A percentile compares a stretch with the other conserved stretches of the same genome.
These are phyloP conservation scores for Acanthamoeba lenticulata DNA, from an alignment of 208 protist species.

Conservation along the genomic window DNA sequence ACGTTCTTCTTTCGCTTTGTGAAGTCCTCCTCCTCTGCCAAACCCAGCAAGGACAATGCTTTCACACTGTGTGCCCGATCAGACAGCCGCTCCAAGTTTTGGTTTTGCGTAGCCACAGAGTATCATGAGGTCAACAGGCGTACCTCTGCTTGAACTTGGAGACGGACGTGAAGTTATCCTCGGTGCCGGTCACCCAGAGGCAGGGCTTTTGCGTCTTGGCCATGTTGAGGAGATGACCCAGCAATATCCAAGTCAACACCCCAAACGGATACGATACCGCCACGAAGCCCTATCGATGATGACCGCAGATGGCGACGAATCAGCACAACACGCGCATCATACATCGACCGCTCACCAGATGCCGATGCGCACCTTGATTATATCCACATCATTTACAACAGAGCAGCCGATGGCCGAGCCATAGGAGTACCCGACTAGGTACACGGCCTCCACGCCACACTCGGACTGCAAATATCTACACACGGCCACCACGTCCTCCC, in stretches of 20 bases:
- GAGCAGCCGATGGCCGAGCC: constrained; percentile 57
- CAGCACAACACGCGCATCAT: too few relatives aligned
- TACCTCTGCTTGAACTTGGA: not conserved
- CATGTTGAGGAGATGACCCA: constrained; percentile 41
- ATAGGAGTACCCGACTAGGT: constrained; percentile 58
- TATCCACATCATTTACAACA: constrained; percentile 65
- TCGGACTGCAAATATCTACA: constrained; percentile 58
- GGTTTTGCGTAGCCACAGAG: too few relatives aligned
- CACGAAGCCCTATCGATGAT: not conserved
- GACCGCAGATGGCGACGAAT: not conserved
- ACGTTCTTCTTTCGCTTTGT: not conserved
- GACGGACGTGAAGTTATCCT: constrained; percentile 51
- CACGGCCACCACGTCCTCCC: constrained; percentile 39
- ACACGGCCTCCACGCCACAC: constrained; percentile 8
- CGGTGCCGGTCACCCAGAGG: constrained; percentile 58
- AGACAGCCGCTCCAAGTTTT: too few relatives aligned
- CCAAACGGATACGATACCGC: constrained; percentile 53
- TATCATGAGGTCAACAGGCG: not conserved
- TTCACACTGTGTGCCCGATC: not conserved
- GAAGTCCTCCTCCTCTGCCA: constrained; percentile 19
- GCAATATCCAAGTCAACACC: constrained; percentile 50
- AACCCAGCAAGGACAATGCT: not conserved
- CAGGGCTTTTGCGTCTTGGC: constrained; percentile 13
- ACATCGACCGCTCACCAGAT: not conserved
- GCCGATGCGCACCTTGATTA: constrained; percentile 4